Evolutionary conservation across 108 stramenopile species (phyloP).

Genomic region (Pseudonitzschia multistriata): DNA sequence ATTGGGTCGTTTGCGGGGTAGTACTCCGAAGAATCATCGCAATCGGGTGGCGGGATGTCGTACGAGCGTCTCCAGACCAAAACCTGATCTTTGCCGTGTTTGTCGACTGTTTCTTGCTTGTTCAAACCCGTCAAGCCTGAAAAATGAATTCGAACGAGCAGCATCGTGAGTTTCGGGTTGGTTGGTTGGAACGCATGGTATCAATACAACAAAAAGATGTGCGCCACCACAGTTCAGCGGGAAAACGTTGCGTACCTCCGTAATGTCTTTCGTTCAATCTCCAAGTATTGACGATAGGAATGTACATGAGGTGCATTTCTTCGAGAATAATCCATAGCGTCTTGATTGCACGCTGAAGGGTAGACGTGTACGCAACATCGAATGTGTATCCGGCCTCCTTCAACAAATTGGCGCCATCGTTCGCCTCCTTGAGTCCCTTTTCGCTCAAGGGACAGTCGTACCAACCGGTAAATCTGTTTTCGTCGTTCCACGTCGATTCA

Average conservation of each 20-base stretch:
- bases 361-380: conserved; percentile 96
- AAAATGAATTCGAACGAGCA: too few species aligned
- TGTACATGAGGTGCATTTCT: conserved; percentile 88
- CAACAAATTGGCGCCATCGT: conserved; percentile 80
- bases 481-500: conserved; percentile 95
- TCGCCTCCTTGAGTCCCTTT: conserved; percentile 86
- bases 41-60: conserved; percentile 92
- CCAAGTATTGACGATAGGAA: conserved; percentile 81
- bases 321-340: conserved; percentile 88
- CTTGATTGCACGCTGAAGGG: conserved; percentile 92
- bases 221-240: not conserved
- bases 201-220: not conserved
- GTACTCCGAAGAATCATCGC: conserved; percentile 69
- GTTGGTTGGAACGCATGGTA: too few species aligned
- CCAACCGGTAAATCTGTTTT: conserved; percentile 93
- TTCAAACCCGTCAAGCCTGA: conserved; percentile 91
- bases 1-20: conserved; percentile 89
- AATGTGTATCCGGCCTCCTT: conserved; percentile 64
- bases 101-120: conserved; percentile 97
- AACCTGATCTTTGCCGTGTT: conserved; percentile 95
- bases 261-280: conserved; percentile 82
- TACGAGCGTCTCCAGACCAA: conserved; percentile 92
- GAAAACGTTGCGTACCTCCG: conserved; percentile 8
- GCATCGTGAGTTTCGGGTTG: too few species aligned
- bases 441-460: conserved; percentile 86